Conservation (phyloP, 139 green algal species). For the Chlamydomonas incerta region DNA sequence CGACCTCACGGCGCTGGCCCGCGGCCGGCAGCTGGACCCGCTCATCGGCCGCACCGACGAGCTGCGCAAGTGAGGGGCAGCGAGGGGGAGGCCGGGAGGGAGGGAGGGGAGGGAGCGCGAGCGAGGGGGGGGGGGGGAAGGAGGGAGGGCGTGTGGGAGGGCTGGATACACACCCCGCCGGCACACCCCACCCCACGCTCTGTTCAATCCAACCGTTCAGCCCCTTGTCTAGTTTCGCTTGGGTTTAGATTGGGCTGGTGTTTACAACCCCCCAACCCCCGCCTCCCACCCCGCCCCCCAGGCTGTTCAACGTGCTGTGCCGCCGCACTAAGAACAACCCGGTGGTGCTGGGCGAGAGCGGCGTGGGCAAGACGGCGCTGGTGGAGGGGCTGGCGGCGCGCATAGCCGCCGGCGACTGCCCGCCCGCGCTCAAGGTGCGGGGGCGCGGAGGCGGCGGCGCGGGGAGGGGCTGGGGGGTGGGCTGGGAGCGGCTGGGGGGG, state of each 20-base stretch:
- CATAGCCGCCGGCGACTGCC: constrained; percentile 93
- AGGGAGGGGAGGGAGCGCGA: not conserved
- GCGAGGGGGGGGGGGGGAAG: no score
- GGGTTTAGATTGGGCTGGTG: no score
- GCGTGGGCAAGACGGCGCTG: constrained; percentile 89
- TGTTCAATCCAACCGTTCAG: no score
- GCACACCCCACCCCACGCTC: no score
- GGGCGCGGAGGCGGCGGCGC: no score
- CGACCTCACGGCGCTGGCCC: constrained; percentile 74
- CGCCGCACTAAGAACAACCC: constrained; percentile 99
- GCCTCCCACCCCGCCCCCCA: constrained; percentile 36
- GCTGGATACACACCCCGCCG: no score
- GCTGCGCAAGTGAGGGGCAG: constrained; percentile 63
- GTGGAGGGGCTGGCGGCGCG: constrained; percentile 93
- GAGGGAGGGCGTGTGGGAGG: no score
- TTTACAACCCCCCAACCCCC: no score
- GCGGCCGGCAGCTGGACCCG: constrained; percentile 82
- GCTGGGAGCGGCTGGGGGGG: no score
- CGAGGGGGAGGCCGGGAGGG: no score
- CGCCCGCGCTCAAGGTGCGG: constrained; percentile 71
- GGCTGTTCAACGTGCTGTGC: constrained; percentile 90
- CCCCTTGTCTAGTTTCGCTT: no score
- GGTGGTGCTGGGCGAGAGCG: constrained; percentile 84
- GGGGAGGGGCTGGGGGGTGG: no score
- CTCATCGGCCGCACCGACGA: constrained; percentile 85